Percentiles rank a stretch among this genome's conserved stretches.
These are phyloP conservation scores for Myochromella boudieri DNA, from an alignment of 768 basidiomycete genomes.

Conservation along the genomic window DNA sequence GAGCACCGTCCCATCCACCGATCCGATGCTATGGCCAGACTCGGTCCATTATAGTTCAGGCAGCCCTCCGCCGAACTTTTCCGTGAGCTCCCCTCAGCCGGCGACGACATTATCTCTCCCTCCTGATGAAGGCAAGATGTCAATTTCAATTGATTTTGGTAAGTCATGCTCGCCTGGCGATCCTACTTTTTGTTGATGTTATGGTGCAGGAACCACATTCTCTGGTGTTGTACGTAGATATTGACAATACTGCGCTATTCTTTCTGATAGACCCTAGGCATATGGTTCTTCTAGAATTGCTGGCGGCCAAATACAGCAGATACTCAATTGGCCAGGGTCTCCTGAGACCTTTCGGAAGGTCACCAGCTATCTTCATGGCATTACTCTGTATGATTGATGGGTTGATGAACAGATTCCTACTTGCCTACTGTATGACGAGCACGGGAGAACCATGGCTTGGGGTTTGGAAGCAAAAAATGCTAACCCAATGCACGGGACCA, in stretches of 20 bases:
- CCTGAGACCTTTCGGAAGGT: conserved; percentile 86
- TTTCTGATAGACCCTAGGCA: conserved; percentile 45
- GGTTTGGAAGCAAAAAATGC: conserved; percentile 87
- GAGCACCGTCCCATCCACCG: conserved; percentile 23
- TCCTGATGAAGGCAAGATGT: conserved; percentile 74
- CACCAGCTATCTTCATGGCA: conserved; percentile 10
- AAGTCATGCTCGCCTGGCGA: conserved; percentile 19
- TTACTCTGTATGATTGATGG: conserved; percentile 7
- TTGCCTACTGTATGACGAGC: conserved; percentile 77
- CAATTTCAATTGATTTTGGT: conserved; percentile 85
- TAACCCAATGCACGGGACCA: conserved; percentile 62
- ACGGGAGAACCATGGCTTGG: conserved; percentile 77
- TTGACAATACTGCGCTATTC: neutral
- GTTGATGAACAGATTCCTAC: conserved; percentile 58
- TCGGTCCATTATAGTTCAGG: conserved; percentile 25
- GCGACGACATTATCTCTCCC: conserved; percentile 22
- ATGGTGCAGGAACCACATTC: conserved; percentile 72
- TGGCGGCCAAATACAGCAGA: conserved; percentile 78
- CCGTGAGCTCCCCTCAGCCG: conserved; percentile 23
- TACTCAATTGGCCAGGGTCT: conserved; percentile 83
- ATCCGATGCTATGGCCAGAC: conserved; percentile 31
- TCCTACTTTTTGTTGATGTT: neutral
- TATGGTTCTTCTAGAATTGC: conserved; percentile 86
- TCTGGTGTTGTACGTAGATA: conserved; percentile 72
- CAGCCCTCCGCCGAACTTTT: conserved; percentile 23